Base-by-base conservation (phyloP, 768 basidiomycete genomes). In the Hericium coralloides region DNA sequence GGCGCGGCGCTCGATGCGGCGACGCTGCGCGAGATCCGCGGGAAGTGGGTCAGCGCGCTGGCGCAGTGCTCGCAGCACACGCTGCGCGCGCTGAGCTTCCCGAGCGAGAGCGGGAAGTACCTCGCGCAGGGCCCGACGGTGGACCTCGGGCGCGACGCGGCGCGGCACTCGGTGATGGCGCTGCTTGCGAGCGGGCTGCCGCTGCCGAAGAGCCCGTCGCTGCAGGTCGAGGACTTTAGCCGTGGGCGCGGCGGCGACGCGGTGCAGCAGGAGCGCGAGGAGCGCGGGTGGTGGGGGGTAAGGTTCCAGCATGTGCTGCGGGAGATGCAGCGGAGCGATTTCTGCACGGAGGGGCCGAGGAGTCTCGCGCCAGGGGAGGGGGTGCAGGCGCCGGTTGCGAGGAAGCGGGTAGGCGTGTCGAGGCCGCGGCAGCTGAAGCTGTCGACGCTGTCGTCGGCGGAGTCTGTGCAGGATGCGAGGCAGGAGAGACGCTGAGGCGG, bases 261-360 rank as follows among this genome's bases (percentile, higher is more conserved):
- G 8, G 63, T 68, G 12, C 71, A 74, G 41, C 72, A 73, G 52
- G 88, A 89, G 60, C 67, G 83, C 23, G 84, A 87, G 64, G 84
- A 88, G 59, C 74, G 87, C 0, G 83, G 79, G 4, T 89, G 85
- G 85, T 90, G 89, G 88, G 74, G 81, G 12, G 62, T 82, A 43
- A 71, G 84, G 48, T 87, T 88, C 61, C 80, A 81, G 61, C 78
- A 84, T 60, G 79, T 86, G 12, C 68, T 84, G 57, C 66, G 70
- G 12, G 87, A 87, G 65, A 65, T 84, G 61, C 78, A 79, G 57
- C 59, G 63, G 56, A 63, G 58, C 18, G 56, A 55, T n/a, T 22
- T 31, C n/a, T 41, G 47, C 36, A 38, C 56, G 12, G n/a, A 45
- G 18, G 18, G 18, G 14, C 53, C 22, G 20, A 12, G 23, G 23